Evolutionary conservation across 352 stramenopile genomes (phyloP).

Genomic region (Thalassiosira livingstoniorum): DNA sequence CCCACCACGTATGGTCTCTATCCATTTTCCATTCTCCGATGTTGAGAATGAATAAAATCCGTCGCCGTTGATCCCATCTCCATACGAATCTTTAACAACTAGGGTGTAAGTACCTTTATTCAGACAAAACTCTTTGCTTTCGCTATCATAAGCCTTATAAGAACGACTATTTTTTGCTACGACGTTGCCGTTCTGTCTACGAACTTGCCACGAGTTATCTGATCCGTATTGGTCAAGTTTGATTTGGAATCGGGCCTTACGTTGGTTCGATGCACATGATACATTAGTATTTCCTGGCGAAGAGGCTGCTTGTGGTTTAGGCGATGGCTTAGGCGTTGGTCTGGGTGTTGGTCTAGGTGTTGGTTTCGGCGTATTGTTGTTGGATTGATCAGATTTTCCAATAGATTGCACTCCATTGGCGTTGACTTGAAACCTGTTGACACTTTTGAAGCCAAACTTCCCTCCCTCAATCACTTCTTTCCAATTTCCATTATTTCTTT

Average conservation of each 20-base stretch:
- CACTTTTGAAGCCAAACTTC: neutral
- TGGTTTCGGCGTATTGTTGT: constrained; percentile 4
- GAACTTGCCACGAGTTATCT: constrained; percentile 10
- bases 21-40: constrained; percentile 2
- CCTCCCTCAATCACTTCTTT: neutral
- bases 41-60: constrained; percentile 15
- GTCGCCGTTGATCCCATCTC: constrained; percentile 12
- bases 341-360: neutral
- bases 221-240: constrained; percentile 11
- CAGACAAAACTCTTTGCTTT: constrained; percentile 15
- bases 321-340: neutral
- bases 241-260: constrained; percentile 22
- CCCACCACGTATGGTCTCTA: neutral
- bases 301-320: constrained; percentile 9
- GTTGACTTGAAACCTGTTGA: neutral
- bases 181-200: neutral
- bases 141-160: constrained; percentile 12
- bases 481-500: neutral
- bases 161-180: neutral
- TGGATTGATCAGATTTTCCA: neutral
- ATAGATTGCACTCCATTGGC: neutral
- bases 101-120: constrained; percentile 3
- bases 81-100: constrained; percentile 8
- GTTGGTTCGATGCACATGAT: neutral
- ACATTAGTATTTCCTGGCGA: neutral